phyloP scores from a whole-genome alignment of 768 basidiomycete species.

The Russula emetica region DNA sequence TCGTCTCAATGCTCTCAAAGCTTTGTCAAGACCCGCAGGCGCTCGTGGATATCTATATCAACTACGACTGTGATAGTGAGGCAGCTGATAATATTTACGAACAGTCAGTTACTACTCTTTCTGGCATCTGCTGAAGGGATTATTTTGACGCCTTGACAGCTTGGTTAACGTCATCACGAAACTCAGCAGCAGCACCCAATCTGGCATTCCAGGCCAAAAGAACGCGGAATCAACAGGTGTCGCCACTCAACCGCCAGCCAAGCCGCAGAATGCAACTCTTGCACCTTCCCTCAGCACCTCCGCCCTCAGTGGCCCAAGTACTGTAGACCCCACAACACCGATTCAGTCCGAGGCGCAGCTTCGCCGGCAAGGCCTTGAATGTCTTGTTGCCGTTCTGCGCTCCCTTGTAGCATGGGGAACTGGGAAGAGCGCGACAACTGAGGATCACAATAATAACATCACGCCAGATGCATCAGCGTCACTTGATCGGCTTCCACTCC shows the following conservation, averaged over 20 bases:
- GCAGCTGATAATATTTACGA: slow-evolving; percentile 97
- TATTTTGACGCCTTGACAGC: slow-evolving; percentile 37
- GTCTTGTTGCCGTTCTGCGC: slow-evolving; percentile 80
- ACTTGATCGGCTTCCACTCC: slow-evolving; percentile 49
- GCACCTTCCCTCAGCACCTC: slow-evolving; percentile 65
- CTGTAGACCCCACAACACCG: slow-evolving; percentile 60
- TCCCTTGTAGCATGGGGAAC: slow-evolving; percentile 92
- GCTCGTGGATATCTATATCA: slow-evolving; percentile 95
- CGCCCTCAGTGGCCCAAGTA: slow-evolving; percentile 59
- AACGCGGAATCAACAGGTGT: slow-evolving; percentile 58
- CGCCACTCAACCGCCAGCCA: slow-evolving; percentile 49
- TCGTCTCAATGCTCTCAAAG: slow-evolving; percentile 81
- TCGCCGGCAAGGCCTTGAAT: slow-evolving; percentile 90
- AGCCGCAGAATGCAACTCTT: slow-evolving; percentile 41
- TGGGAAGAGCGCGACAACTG: slow-evolving; percentile 42
- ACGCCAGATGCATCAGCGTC: slow-evolving; percentile 52
- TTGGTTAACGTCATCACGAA: slow-evolving; percentile 96
- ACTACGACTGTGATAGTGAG: slow-evolving; percentile 96
- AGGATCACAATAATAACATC: slow-evolving; percentile 34
- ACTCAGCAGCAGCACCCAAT: slow-evolving; percentile 57
- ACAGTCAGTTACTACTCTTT: slow-evolving; percentile 50
- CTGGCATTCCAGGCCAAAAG: slow-evolving; percentile 44
- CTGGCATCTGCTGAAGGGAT: not conserved
- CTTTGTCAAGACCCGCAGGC: slow-evolving; percentile 96
- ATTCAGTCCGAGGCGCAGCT: slow-evolving; percentile 81